Conservation (phyloP, 1,139 yeast genomes). For the Hansenula anomala region DNA sequence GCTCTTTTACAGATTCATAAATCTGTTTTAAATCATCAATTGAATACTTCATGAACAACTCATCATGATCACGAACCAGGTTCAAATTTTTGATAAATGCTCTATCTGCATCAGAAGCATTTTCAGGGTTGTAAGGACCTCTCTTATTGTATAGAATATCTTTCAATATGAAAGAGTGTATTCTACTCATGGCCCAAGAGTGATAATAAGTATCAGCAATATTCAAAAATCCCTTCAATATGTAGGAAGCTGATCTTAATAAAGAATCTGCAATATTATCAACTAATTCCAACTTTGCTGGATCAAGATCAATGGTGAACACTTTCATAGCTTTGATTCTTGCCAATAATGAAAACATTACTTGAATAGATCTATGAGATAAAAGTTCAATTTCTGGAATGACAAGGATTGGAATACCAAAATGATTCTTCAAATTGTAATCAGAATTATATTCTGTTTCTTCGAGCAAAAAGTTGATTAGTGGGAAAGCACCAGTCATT, state of each 20-base stretch:
- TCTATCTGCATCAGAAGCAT: background rate
- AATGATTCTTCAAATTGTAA: background rate
- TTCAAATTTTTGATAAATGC: background rate
- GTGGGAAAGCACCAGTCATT: background rate
- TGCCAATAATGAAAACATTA: conserved; percentile 2
- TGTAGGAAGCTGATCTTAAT: background rate
- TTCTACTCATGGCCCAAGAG: conserved; percentile 3
- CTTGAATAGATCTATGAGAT: background rate
- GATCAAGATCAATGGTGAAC: background rate
- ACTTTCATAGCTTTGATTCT: conserved; percentile 2
- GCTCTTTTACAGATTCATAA: background rate
- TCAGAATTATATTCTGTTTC: background rate
- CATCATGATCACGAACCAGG: background rate
- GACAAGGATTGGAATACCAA: conserved; percentile 1
- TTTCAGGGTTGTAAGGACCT: background rate
- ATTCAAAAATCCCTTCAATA: background rate
- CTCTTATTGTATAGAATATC: background rate
- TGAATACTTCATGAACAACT: background rate
- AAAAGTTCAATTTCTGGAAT: conserved; percentile 1
- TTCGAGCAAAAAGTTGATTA: background rate
- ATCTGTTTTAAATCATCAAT: background rate
- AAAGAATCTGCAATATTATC: background rate
- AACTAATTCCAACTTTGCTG: background rate
- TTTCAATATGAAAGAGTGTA: conserved; percentile 1
- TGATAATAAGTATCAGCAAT: conserved; percentile 4